Evolutionary conservation across 192 early-diverging fungal genomes (phyloP).

Genomic region (Mortierella alpina): DNA sequence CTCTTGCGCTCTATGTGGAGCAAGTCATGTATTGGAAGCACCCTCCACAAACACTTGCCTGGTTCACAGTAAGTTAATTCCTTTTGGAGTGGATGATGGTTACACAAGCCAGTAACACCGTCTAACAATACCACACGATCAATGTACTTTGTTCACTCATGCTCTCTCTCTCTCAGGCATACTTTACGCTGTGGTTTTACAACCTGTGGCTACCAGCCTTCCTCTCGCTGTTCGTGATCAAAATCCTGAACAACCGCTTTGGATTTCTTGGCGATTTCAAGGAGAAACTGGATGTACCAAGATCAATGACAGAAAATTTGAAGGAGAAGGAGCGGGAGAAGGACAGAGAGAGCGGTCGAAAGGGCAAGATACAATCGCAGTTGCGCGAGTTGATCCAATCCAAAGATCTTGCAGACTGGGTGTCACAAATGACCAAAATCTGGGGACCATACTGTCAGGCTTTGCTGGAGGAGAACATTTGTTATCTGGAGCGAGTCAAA

Average conservation of each 20-base stretch:
- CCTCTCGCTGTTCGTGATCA: slow-evolving; percentile 26
- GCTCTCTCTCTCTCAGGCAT: slow-evolving; percentile 16
- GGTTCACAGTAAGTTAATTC: slow-evolving; percentile 37
- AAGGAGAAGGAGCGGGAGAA: not conserved
- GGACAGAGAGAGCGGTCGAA: not conserved
- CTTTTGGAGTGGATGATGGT: not conserved
- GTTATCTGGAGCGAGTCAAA: slow-evolving; percentile 43
- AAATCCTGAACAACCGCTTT: slow-evolving; percentile 45
- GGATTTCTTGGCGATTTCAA: slow-evolving; percentile 31
- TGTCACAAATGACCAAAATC: slow-evolving; percentile 44
- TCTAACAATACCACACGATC: too few species aligned
- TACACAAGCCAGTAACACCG: not conserved
- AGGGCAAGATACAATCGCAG: slow-evolving; percentile 35
- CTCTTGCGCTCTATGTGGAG: slow-evolving; percentile 34
- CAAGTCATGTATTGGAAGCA: slow-evolving; percentile 43
- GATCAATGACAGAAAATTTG: not conserved
- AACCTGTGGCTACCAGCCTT: slow-evolving; percentile 40
- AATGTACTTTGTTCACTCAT: not conserved
- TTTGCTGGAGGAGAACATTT: slow-evolving; percentile 35
- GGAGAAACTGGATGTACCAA: slow-evolving; percentile 17
- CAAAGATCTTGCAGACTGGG: slow-evolving; percentile 50
- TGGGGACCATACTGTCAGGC: slow-evolving; percentile 50
- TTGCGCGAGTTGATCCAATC: slow-evolving; percentile 40
- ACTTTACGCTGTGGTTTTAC: slow-evolving; percentile 43
- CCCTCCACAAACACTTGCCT: slow-evolving; percentile 36